A percentile compares a stretch with the other conserved stretches of the same genome.
These are phyloP conservation scores for Knoxdaviesia proteae DNA, from an alignment of 2,329 filamentous ascomycete genomes.

Conservation along the genomic window DNA sequence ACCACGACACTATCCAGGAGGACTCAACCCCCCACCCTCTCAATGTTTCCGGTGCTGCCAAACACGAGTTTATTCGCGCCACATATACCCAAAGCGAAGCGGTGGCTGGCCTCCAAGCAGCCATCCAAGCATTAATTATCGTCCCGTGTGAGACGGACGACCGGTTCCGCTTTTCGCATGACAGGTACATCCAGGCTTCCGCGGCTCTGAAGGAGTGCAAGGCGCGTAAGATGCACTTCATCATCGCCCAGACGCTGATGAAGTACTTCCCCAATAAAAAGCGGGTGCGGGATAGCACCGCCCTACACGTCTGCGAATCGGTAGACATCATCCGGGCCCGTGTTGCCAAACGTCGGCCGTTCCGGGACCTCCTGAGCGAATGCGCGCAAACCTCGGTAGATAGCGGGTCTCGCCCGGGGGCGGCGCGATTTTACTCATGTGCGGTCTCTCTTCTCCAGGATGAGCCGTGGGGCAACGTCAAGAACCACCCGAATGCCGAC, in stretches of 20 bases:
- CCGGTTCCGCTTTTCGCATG: slow-evolving; percentile 71
- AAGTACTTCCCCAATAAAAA: slow-evolving; percentile 44
- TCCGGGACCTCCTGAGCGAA: slow-evolving; percentile 56
- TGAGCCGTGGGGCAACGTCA: slow-evolving; percentile 39
- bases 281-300: slow-evolving; percentile 47
- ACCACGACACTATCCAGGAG: slow-evolving; percentile 6
- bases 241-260: slow-evolving; percentile 64
- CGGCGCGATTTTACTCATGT: slow-evolving; percentile 59
- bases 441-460: slow-evolving; percentile 64
- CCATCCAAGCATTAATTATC: slow-evolving; percentile 62
- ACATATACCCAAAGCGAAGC: slow-evolving; percentile 43
- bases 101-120: slow-evolving; percentile 59
- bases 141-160: slow-evolving; percentile 70
- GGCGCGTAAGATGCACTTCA: slow-evolving; percentile 68
- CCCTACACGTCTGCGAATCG: slow-evolving; percentile 63
- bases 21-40: slow-evolving; percentile 16
- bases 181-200: slow-evolving; percentile 65
- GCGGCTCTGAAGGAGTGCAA: slow-evolving; percentile 48
- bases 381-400: slow-evolving; percentile 62
- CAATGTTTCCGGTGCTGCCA: too few relatives aligned
- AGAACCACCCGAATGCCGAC: slow-evolving; percentile 18
- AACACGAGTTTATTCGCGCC: too few relatives aligned
- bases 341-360: slow-evolving; percentile 39
- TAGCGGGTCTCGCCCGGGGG: slow-evolving; percentile 63
- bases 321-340: slow-evolving; percentile 51